Conservation (phyloP, 2,329 filamentous ascomycete genomes). For the Cercospora zeina region DNA sequence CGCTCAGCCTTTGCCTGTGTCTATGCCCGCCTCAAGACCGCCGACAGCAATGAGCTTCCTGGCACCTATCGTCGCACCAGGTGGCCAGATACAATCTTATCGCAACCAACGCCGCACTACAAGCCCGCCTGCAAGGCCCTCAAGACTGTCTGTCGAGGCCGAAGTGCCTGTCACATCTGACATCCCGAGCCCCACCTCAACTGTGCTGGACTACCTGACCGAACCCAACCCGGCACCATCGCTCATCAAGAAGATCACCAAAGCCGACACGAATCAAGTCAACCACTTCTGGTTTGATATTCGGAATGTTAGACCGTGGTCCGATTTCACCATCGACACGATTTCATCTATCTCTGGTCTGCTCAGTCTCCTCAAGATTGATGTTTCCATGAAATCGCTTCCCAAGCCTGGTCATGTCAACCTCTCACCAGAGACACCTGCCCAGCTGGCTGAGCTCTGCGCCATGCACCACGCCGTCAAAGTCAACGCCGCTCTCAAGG, state of each 20-base stretch:
- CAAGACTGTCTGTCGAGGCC: constrained; percentile 46
- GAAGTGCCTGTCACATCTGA: constrained; percentile 39
- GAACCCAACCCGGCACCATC: constrained; percentile 77
- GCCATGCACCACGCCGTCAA: constrained; percentile 78
- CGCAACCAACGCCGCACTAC: constrained; percentile 34
- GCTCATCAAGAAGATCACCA: constrained; percentile 71
- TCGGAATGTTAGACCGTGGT: constrained; percentile 82
- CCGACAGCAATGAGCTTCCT: constrained; percentile 42
- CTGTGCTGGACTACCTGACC: constrained; percentile 75
- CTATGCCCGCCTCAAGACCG: constrained; percentile 36
- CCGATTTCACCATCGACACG: constrained; percentile 70
- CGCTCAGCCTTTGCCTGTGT: constrained; percentile 38
- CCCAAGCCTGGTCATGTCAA: constrained; percentile 58
- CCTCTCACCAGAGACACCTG: constrained; percentile 69
- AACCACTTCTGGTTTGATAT: constrained; percentile 97
- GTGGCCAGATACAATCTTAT: constrained; percentile 38
- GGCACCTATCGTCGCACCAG: constrained; percentile 39
- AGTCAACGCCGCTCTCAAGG: constrained; percentile 77
- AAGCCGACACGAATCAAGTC: constrained; percentile 67
- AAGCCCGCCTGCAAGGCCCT: constrained; percentile 46
- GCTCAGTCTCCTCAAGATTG: constrained; percentile 63
- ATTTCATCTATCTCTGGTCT: constrained; percentile 74
- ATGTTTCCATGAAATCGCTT: constrained; percentile 63
- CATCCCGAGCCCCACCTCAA: constrained; percentile 55
- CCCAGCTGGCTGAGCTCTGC: constrained; percentile 72